Percentiles rank a stretch among this genome's conserved stretches.
Evolutionary conservation across 768 basidiomycete species (phyloP).

Genomic region (Phlegmacium glaucopus): DNA sequence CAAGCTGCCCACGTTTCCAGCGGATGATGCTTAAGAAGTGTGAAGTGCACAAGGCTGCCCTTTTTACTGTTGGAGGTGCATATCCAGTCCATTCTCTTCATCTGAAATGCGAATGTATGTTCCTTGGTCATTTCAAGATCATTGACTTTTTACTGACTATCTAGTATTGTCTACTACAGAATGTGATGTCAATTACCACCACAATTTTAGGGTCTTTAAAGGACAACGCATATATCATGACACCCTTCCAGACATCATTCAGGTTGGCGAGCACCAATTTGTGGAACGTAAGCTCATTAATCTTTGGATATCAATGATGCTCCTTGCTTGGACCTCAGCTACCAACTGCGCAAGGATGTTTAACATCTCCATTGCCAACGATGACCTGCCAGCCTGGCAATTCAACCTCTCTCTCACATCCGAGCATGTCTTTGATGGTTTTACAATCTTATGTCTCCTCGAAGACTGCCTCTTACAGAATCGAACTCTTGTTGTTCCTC

Average conservation of each 20-base stretch:
- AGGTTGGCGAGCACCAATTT: conserved; percentile 14
- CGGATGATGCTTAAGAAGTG: not conserved
- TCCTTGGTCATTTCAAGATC: not conserved
- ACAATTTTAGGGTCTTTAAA: not conserved
- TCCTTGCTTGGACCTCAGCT: conserved; percentile 7
- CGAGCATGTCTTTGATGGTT: conserved; percentile 2
- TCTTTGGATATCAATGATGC: conserved; percentile 11
- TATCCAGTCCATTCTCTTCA: not conserved
- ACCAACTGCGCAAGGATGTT: conserved; percentile 9
- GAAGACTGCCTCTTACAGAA: not conserved
- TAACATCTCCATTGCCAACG: not conserved
- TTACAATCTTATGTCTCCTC: conserved; percentile 1
- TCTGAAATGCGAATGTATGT: not conserved
- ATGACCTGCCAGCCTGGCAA: not conserved
- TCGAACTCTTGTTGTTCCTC: not conserved
- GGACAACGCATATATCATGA: not conserved
- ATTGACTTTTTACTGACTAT: not conserved
- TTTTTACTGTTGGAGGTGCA: not conserved
- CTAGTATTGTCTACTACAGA: not conserved
- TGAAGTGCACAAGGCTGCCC: not conserved
- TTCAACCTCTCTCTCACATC: not conserved
- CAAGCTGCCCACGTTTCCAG: not conserved
- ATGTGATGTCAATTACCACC: not conserved
- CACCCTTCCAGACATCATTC: not conserved
- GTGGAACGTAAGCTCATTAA: conserved; percentile 10